Conservation (phyloP, 768 basidiomycete species). For the Leucocoprinus leucothites region DNA sequence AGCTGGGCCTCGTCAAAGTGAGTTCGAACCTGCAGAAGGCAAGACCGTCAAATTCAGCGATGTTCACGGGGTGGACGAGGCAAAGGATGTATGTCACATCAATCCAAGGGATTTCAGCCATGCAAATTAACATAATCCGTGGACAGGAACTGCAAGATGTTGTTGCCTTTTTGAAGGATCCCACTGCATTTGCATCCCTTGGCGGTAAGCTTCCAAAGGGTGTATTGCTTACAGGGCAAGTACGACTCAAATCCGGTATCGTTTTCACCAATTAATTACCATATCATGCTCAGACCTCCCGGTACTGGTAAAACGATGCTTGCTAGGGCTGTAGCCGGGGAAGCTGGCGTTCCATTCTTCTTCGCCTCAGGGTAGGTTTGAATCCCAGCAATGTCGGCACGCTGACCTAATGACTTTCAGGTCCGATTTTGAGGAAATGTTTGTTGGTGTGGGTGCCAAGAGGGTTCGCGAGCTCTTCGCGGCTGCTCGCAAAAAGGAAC, state of each 20-base stretch:
- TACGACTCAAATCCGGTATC: slow-evolving; percentile 3
- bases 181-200: slow-evolving; percentile 81
- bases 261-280: slow-evolving; percentile 11
- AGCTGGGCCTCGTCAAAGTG: slow-evolving; percentile 73
- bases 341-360: slow-evolving; percentile 97
- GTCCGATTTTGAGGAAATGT: slow-evolving; percentile 98
- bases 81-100: slow-evolving; percentile 67
- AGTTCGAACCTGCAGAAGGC: slow-evolving; percentile 81
- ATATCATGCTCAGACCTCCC: slow-evolving; percentile 46
- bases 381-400: slow-evolving; percentile 1
- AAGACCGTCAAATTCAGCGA: slow-evolving; percentile 89
- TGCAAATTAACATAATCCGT: neutral
- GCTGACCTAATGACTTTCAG: slow-evolving; percentile 29
- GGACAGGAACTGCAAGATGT: slow-evolving; percentile 87
- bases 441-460: slow-evolving; percentile 93
- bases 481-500: slow-evolving; percentile 89
- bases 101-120: neutral
- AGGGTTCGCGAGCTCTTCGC: slow-evolving; percentile 94
- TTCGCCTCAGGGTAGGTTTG: slow-evolving; percentile 81
- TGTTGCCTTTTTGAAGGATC: slow-evolving; percentile 94
- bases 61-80: slow-evolving; percentile 97
- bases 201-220: slow-evolving; percentile 96
- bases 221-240: slow-evolving; percentile 78
- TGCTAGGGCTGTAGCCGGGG: slow-evolving; percentile 96
- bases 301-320: slow-evolving; percentile 98